A percentile compares a stretch with the other conserved stretches of the same genome.
These are phyloP conservation scores for Diaporthe ilicicola DNA, from an alignment of 2,329 filamentous ascomycete species.

Conservation along the genomic window DNA sequence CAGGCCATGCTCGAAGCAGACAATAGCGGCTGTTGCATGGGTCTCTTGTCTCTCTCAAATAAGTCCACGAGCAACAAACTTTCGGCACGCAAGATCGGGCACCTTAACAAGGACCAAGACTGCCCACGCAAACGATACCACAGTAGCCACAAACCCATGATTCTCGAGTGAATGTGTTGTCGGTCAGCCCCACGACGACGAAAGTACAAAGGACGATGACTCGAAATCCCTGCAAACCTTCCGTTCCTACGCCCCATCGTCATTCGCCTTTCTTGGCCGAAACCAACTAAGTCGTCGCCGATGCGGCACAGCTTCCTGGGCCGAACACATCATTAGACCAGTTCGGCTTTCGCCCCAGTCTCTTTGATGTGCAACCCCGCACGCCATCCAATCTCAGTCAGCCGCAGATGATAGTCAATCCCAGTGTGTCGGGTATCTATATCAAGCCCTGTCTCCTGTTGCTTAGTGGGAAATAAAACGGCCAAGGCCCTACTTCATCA, in stretches of 20 bases:
- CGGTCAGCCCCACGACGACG: background rate
- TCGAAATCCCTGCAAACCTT: conserved; percentile 1
- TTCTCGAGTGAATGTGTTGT: background rate
- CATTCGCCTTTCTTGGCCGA: conserved; percentile 12
- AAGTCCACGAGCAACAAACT: too few species aligned
- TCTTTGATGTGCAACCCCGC: conserved; percentile 22
- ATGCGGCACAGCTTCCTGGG: background rate
- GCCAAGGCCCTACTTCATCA: background rate
- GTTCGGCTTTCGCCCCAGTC: background rate
- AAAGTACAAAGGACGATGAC: background rate
- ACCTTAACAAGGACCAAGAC: background rate
- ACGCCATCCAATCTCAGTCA: conserved; percentile 15
- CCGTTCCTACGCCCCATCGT: background rate
- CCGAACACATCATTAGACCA: conserved; percentile 1
- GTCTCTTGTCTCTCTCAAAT: background rate
- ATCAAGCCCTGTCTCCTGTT: conserved; percentile 2
- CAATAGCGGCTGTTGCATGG: too few species aligned
- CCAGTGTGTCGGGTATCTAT: conserved; percentile 17
- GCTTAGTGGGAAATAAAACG: too few species aligned
- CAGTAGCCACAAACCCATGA: background rate
- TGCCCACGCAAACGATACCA: background rate
- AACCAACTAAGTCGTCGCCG: conserved; percentile 10
- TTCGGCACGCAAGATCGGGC: too few species aligned
- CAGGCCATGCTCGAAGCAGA: background rate
- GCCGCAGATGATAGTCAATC: background rate